These are phyloP conservation scores for Talaromyces stipitatus DNA, from an alignment of 495 filamentous ascomycete genomes.

Conservation along the genomic window DNA sequence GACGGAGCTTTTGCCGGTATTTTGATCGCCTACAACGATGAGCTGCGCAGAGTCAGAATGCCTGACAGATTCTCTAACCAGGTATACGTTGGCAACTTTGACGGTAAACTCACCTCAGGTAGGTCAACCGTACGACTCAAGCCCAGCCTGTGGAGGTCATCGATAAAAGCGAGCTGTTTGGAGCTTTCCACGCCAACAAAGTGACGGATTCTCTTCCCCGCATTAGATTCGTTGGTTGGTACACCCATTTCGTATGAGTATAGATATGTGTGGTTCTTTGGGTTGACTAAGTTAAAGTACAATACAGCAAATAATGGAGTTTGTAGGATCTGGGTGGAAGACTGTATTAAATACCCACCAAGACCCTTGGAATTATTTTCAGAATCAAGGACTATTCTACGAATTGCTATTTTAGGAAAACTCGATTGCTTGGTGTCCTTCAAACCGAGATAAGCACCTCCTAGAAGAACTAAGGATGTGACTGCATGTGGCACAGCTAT, in stretches of 20 bases:
- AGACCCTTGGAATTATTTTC: background rate
- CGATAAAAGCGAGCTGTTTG: slow-evolving; percentile 1
- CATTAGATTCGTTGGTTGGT: background rate
- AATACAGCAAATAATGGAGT: background rate
- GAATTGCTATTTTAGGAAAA: background rate
- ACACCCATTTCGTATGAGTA: background rate
- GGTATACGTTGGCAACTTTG: too few species aligned
- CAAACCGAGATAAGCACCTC: background rate
- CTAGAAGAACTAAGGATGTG: background rate
- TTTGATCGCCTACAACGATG: slow-evolving; percentile 58
- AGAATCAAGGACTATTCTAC: background rate
- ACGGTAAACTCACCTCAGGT: background rate
- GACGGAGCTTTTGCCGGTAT: slow-evolving; percentile 60
- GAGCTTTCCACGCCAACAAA: slow-evolving; percentile 1
- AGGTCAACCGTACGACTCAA: slow-evolving; percentile 1
- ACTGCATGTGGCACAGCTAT: slow-evolving; percentile 1
- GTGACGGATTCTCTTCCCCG: slow-evolving; percentile 4
- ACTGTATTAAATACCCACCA: background rate
- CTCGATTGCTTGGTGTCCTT: background rate
- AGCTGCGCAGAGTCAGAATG: slow-evolving; percentile 44
- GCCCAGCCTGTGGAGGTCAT: background rate
- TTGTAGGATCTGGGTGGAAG: background rate
- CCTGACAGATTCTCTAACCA: slow-evolving; percentile 27
- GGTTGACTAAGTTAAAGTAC: background rate
- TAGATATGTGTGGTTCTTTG: background rate